A percentile compares a stretch with the other conserved stretches of the same genome.
Conservation (phyloP, 495 filamentous ascomycete species). For the Immersiella caudata region DNA sequence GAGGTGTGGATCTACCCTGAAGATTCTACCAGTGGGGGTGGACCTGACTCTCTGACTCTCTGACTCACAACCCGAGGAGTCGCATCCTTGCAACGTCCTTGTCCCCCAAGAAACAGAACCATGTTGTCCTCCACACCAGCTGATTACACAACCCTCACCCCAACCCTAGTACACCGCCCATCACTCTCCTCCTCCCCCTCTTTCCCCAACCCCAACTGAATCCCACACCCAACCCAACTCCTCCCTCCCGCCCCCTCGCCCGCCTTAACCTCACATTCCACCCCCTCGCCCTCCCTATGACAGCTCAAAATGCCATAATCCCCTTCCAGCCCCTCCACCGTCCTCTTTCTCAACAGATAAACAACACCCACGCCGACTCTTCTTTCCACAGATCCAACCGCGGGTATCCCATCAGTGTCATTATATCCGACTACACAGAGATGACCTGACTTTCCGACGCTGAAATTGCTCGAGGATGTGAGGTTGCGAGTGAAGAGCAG, state of each 20-base stretch:
- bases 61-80: neutral
- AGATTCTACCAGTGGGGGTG: neutral
- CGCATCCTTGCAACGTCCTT: no score
- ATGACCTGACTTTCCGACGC: conserved; percentile 29
- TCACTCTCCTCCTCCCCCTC: neutral
- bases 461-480: conserved; percentile 26
- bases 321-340: conserved; percentile 5
- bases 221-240: neutral
- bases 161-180: neutral
- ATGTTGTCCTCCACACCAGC: no score
- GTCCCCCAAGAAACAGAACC: no score
- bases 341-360: conserved; percentile 14
- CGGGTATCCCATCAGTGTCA: conserved; percentile 11
- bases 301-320: conserved; percentile 17
- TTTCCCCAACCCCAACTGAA: neutral
- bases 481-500: conserved; percentile 30
- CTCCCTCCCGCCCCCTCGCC: neutral
- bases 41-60: neutral
- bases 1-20: neutral
- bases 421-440: conserved; percentile 29
- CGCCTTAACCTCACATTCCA: neutral
- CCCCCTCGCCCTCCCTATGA: neutral
- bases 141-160: neutral
- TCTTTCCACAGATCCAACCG: conserved; percentile 23
- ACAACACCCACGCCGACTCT: conserved; percentile 17